Conservation (phyloP, 1,139 yeast species). For the Candida sojae region DNA sequence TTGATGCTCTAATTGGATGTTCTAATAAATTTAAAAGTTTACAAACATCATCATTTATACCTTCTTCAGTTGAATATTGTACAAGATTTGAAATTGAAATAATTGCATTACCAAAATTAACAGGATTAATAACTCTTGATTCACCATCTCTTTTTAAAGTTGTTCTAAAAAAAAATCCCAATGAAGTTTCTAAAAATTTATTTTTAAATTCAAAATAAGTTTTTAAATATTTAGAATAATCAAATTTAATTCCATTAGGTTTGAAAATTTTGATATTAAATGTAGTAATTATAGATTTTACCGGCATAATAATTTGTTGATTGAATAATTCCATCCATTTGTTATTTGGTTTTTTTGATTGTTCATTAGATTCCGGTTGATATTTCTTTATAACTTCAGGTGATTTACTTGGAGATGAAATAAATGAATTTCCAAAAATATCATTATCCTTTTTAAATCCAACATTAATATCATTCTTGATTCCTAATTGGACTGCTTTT, state of each 20-base stretch:
- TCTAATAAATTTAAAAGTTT: slow-evolving; percentile 62
- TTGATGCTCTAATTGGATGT: slow-evolving; percentile 50
- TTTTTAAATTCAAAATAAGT: slow-evolving; percentile 4
- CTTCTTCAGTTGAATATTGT: slow-evolving; percentile 65
- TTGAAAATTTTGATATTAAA: background rate
- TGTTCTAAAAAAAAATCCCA: slow-evolving; percentile 50
- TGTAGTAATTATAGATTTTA: slow-evolving; percentile 5
- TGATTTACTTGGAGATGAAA: slow-evolving; percentile 11
- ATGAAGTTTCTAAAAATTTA: slow-evolving; percentile 27
- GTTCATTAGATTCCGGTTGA: background rate
- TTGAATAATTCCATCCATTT: slow-evolving; percentile 3
- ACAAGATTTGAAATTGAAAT: slow-evolving; percentile 59
- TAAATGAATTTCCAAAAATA: slow-evolving; percentile 36
- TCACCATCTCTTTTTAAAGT: slow-evolving; percentile 58
- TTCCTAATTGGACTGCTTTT: slow-evolving; percentile 19
- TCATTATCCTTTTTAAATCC: slow-evolving; percentile 16
- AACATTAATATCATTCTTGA: slow-evolving; percentile 14
- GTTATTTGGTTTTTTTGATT: slow-evolving; percentile 4
- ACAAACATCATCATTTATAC: slow-evolving; percentile 55
- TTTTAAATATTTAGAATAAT: background rate
- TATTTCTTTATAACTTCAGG: slow-evolving; percentile 5
- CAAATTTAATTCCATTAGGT: background rate
- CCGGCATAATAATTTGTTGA: slow-evolving; percentile 4
- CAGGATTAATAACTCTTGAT: slow-evolving; percentile 58
- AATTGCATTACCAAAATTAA: slow-evolving; percentile 63